A percentile compares a stretch with the other conserved stretches of the same genome.
phyloP scores from a whole-genome alignment of 2,329 filamentous ascomycete species.

The Zymoseptoria crescenta region DNA sequence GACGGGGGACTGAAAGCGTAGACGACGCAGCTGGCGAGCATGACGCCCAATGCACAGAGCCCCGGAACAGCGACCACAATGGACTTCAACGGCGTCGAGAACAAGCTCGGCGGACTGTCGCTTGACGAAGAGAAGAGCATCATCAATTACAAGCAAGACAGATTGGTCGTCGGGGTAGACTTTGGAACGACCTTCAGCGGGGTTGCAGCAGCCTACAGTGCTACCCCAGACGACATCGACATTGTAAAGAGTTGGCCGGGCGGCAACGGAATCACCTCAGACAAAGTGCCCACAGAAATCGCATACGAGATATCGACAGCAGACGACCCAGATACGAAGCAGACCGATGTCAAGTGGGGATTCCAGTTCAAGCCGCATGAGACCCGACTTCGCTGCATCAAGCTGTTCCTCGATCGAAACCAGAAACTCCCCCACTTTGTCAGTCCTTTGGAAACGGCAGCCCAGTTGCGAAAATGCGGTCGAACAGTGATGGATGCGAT shows the following conservation, averaged over 20 bases:
- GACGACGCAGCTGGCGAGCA: constrained; percentile 1
- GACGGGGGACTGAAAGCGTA: neutral
- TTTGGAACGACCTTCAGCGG: constrained; percentile 81
- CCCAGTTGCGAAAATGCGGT: constrained; percentile 64
- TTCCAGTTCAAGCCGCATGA: constrained; percentile 77
- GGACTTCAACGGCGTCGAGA: constrained; percentile 15
- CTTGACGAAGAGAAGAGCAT: constrained; percentile 8
- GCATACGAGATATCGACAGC: constrained; percentile 42
- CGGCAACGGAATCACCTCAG: constrained; percentile 76
- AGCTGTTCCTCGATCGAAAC: constrained; percentile 72
- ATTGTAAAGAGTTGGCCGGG: constrained; percentile 81
- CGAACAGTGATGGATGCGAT: constrained; percentile 74
- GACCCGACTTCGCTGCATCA: constrained; percentile 69
- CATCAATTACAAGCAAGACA: constrained; percentile 36
- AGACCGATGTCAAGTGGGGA: constrained; percentile 57
- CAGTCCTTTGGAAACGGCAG: constrained; percentile 66
- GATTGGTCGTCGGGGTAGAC: constrained; percentile 69
- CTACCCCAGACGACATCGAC: constrained; percentile 67
- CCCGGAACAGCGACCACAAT: constrained; percentile 5
- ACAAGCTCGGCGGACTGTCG: constrained; percentile 7
- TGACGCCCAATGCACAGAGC: constrained; percentile 14
- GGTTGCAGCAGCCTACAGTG: constrained; percentile 42
- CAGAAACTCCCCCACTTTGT: constrained; percentile 78
- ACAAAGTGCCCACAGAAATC: constrained; percentile 78
- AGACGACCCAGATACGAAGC: constrained; percentile 24